phyloP scores from a whole-genome alignment of 208 protist genomes.

The Trichomonas tenax region DNA sequence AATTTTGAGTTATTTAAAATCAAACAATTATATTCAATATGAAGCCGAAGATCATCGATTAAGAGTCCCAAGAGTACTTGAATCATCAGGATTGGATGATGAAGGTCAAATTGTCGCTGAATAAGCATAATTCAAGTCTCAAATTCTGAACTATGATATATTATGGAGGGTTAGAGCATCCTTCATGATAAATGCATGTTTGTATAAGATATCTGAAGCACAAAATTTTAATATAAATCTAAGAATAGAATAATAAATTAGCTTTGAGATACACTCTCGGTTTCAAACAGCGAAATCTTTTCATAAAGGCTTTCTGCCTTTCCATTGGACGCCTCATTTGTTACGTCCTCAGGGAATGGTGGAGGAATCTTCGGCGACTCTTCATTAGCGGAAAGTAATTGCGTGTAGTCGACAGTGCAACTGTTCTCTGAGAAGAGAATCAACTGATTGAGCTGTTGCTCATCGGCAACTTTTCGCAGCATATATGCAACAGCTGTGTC shows the following conservation, averaged over 20 bases:
- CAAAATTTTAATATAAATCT: too few relatives aligned
- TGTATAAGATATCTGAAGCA: too few relatives aligned
- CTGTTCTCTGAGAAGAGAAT: neutral
- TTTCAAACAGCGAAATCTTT: neutral
- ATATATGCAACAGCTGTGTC: neutral
- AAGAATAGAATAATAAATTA: neutral
- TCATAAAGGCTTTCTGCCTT: neutral
- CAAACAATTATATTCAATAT: too few relatives aligned
- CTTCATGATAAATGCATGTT: too few relatives aligned
- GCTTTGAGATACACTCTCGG: neutral
- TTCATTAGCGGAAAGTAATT: neutral
- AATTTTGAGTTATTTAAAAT: too few relatives aligned
- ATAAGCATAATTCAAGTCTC: too few relatives aligned
- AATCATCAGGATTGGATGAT: too few relatives aligned
- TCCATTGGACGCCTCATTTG: neutral
- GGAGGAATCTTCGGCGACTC: neutral
- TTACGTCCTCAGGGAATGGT: neutral
- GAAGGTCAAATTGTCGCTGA: too few relatives aligned
- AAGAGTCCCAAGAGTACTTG: too few relatives aligned
- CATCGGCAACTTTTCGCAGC: neutral
- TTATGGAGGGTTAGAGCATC: too few relatives aligned
- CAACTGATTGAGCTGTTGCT: neutral
- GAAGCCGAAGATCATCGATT: too few relatives aligned
- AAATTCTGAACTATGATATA: too few relatives aligned
- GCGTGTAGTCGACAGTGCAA: neutral